A percentile compares a stretch with the other conserved stretches of the same genome.
Conservation (phyloP, 352 stramenopile species). For the Phytophthora pisi region DNA sequence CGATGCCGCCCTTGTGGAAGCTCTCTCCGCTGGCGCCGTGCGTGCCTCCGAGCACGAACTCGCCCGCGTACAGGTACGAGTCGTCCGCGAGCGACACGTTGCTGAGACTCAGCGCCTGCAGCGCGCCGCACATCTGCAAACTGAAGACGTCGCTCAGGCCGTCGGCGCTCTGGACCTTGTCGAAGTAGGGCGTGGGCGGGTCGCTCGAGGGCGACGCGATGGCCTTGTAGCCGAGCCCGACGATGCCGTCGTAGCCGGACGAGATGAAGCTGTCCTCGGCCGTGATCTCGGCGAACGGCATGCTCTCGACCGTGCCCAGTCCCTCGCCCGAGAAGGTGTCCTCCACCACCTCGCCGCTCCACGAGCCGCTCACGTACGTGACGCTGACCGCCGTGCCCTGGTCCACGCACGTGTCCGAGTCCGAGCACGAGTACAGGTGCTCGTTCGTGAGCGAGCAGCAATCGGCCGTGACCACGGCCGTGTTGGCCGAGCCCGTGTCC, state of each 20-base stretch:
- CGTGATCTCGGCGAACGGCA: slow-evolving; percentile 70
- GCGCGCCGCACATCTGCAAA: slow-evolving; percentile 75
- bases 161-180: slow-evolving; percentile 44
- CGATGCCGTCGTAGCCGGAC: slow-evolving; percentile 75
- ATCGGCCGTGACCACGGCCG: slow-evolving; percentile 73
- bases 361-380: slow-evolving; percentile 78
- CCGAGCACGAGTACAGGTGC: slow-evolving; percentile 68
- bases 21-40: slow-evolving; percentile 48
- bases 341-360: slow-evolving; percentile 64
- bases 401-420: slow-evolving; percentile 63
- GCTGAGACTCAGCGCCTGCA: slow-evolving; percentile 62
- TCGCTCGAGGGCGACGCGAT: slow-evolving; percentile 63
- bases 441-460: slow-evolving; percentile 74
- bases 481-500: slow-evolving; percentile 85
- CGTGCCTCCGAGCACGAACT: slow-evolving; percentile 66
- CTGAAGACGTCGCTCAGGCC: slow-evolving; percentile 66
- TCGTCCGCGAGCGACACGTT: slow-evolving; percentile 42
- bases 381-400: slow-evolving; percentile 55
- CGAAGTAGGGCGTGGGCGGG: slow-evolving; percentile 66
- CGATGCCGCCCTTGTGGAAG: slow-evolving; percentile 66
- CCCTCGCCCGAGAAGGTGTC: slow-evolving; percentile 73
- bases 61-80: slow-evolving; percentile 57
- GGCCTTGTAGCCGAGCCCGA: slow-evolving; percentile 64
- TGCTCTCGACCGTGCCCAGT: slow-evolving; percentile 46
- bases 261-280: slow-evolving; percentile 72